Conservation (phyloP, 192 early-diverging fungal genomes). For the Phycomyces nitens region DNA sequence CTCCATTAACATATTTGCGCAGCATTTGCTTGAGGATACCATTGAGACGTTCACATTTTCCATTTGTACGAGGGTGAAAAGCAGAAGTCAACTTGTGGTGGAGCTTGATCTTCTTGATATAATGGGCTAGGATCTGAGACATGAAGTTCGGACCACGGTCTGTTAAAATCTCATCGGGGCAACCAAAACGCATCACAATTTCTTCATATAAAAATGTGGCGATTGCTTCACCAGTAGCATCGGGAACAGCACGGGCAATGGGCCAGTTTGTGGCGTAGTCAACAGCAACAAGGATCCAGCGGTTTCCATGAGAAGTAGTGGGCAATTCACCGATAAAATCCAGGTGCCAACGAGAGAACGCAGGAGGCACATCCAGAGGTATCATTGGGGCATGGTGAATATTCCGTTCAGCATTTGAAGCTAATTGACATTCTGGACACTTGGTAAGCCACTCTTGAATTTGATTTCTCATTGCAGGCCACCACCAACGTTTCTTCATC, state of each 20-base stretch:
- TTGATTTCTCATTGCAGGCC: slow-evolving; percentile 10
- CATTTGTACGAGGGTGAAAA: slow-evolving; percentile 17
- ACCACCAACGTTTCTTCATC: slow-evolving; percentile 5
- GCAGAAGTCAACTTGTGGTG: slow-evolving; percentile 22
- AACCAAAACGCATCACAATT: slow-evolving; percentile 22
- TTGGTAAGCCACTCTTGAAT: not conserved
- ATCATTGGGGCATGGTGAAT: slow-evolving; percentile 9
- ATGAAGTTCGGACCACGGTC: slow-evolving; percentile 27
- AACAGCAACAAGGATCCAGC: slow-evolving; percentile 22
- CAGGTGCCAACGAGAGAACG: slow-evolving; percentile 13
- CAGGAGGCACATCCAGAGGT: slow-evolving; percentile 1
- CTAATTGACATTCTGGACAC: slow-evolving; percentile 6
- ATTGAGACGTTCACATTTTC: slow-evolving; percentile 22
- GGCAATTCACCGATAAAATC: slow-evolving; percentile 18
- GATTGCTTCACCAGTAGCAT: slow-evolving; percentile 13
- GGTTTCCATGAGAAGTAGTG: slow-evolving; percentile 3
- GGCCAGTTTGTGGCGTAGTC: slow-evolving; percentile 36
- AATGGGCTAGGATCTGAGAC: slow-evolving; percentile 9
- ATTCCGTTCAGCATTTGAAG: not conserved
- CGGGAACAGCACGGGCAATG: slow-evolving; percentile 12
- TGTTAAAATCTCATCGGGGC: slow-evolving; percentile 17
- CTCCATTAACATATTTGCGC: not conserved
- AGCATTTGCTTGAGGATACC: slow-evolving; percentile 13
- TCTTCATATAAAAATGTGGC: slow-evolving; percentile 32
- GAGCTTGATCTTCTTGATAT: slow-evolving; percentile 1